Evolutionary conservation across 2,329 filamentous ascomycete species (phyloP), one percentile per base, ranked within the genome.

Genomic region (Aspergillus niger): DNA sequence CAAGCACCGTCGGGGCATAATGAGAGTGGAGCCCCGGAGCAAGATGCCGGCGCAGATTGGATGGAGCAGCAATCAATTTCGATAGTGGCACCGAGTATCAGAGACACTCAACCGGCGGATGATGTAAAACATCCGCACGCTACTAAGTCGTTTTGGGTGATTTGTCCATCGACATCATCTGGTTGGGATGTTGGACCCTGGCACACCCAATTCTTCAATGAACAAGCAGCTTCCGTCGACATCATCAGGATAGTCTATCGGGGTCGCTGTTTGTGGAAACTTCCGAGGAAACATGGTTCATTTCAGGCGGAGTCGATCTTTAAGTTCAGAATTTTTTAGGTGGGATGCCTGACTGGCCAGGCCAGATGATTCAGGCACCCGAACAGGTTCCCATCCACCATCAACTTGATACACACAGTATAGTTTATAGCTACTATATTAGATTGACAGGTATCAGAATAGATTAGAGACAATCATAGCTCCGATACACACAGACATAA

Each of bases 311-410:
- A 36, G 32, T 50, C 58, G 53, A 62, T 38, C 41, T 63, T 55
- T 15, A 57, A 44, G 54, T 44, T 44, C 41, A 44, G 20, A 44
- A 5, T 24, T 22, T 44, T 8, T 59, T 59, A 60, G 62, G 28
- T 52, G 58, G 55, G 63, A 65, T 67, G 65, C 64, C 65, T 67
- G 32, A 36, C 32, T 36, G 63, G 55, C 22, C 48, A 41, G 59
- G 58, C 62, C 60, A 62, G 38, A 55, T 24, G n/a, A 8, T 30
- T 54, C 55, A 57, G 57, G 36, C 36, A 26, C 13, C 17, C n/a
- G 22, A 28, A 10, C 32, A 13, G 32, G 2, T 36, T 32, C 4
- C 30, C 8, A 10, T 32, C 32, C 32, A 36, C 32, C 32, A 13
- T 36, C 11, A 36, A 36, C 32, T 36, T 36, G 10, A 36, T 36